Evolutionary conservation across 140 eudicot species (phyloP).

Genomic region (Erigeron philadelphicus): DNA sequence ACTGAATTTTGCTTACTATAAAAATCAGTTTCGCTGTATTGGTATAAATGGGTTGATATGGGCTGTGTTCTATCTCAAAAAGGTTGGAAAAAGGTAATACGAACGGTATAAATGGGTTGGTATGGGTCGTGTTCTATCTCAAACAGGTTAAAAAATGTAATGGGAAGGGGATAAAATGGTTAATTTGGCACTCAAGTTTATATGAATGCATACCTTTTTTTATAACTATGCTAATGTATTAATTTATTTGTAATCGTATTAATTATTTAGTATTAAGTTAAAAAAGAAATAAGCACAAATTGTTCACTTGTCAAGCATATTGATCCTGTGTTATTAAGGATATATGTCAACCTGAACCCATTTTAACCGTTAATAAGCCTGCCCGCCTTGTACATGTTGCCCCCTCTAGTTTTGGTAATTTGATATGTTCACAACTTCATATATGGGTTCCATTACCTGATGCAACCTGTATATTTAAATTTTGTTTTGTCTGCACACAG

Average conservation of each 20-base stretch:
- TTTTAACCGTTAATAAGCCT: neutral
- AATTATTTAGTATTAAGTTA: neutral
- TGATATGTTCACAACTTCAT: neutral
- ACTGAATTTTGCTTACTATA: too few species aligned
- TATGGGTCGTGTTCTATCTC: neutral
- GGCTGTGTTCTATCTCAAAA: neutral
- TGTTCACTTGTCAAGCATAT: neutral
- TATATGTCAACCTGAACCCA: neutral
- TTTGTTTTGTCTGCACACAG: slow-evolving; percentile 35
- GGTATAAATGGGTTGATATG: neutral
- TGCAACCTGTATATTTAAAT: neutral
- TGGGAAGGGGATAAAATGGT: neutral
- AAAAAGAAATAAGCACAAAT: too few species aligned
- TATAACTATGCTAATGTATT: neutral
- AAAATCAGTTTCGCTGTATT: neutral
- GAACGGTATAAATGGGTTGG: neutral
- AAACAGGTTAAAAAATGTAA: neutral
- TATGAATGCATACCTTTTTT: neutral
- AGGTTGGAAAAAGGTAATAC: neutral
- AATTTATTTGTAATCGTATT: neutral
- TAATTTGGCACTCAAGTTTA: neutral
- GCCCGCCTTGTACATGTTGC: neutral
- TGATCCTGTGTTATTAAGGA: neutral
- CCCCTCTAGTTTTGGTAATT: neutral
- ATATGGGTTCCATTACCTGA: slow-evolving; percentile 4